Conservation (phyloP, 2,329 filamentous ascomycete species). For the Leptographium galeiforme region DNA sequence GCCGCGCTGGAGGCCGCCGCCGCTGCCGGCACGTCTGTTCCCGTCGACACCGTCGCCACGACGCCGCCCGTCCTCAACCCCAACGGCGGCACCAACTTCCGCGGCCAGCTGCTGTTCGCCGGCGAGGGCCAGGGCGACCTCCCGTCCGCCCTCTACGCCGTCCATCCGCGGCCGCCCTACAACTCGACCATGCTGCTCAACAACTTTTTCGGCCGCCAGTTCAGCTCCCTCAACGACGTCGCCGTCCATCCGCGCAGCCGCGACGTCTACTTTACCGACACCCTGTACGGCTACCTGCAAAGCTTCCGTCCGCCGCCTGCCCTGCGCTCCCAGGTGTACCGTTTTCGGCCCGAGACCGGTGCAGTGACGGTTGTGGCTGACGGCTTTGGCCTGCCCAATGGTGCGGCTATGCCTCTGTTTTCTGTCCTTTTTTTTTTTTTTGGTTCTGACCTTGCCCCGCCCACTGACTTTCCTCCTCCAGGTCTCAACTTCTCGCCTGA, state of each 20-base stretch:
- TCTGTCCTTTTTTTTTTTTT: neutral
- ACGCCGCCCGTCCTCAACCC: constrained; percentile 33
- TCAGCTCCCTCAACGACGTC: constrained; percentile 48
- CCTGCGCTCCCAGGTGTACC: constrained; percentile 45
- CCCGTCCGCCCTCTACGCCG: constrained; percentile 24
- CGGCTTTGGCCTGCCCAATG: constrained; percentile 42
- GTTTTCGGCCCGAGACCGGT: constrained; percentile 34
- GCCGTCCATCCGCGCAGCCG: constrained; percentile 37
- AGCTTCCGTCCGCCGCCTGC: constrained; percentile 40
- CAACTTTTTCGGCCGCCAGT: constrained; percentile 45
- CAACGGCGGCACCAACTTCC: constrained; percentile 37
- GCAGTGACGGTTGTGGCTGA: constrained; percentile 43
- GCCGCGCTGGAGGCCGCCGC: constrained; percentile 25
- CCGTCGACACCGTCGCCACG: constrained; percentile 23
- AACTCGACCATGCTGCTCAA: constrained; percentile 42
- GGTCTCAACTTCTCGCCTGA: constrained; percentile 43
- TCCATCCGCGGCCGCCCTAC: constrained; percentile 32
- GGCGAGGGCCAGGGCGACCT: constrained; percentile 36
- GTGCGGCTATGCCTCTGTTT: constrained; percentile 11
- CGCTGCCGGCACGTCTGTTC: neutral
- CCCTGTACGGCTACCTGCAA: constrained; percentile 44
- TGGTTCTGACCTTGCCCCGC: neutral
- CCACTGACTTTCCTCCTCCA: constrained; percentile 6
- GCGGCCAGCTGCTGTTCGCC: constrained; percentile 32
- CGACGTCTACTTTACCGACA: constrained; percentile 54